These are phyloP conservation scores for Mycena rosella DNA, from an alignment of 768 basidiomycete genomes.

Conservation along the genomic window DNA sequence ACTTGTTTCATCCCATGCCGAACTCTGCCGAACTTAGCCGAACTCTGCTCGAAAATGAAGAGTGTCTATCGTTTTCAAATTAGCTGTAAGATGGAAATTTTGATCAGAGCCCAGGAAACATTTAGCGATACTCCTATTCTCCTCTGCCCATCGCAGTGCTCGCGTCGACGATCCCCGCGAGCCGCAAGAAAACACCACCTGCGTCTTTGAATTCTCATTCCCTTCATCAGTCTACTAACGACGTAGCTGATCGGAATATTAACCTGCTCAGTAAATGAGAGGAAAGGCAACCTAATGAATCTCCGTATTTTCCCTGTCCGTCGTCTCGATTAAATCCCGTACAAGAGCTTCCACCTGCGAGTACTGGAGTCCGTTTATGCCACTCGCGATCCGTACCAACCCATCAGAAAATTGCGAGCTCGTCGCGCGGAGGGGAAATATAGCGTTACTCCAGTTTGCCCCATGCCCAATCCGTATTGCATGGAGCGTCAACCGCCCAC, in stretches of 20 bases:
- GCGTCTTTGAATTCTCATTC: slow-evolving; percentile 8
- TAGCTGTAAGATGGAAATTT: too few species aligned
- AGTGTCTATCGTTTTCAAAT: too few species aligned
- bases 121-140: too few species aligned
- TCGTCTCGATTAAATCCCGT: slow-evolving; percentile 18
- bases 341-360: slow-evolving; percentile 17
- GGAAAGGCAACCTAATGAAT: slow-evolving; percentile 12
- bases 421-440: slow-evolving; percentile 17
- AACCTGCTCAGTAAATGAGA: slow-evolving; percentile 2
- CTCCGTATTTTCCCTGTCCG: slow-evolving; percentile 21
- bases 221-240: slow-evolving; percentile 4
- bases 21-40: too few species aligned
- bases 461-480: slow-evolving; percentile 18
- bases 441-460: slow-evolving; percentile 6
- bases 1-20: too few species aligned
- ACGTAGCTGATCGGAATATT: slow-evolving; percentile 10
- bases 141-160: slow-evolving; percentile 2
- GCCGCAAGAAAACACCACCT: background rate
- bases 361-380: background rate
- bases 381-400: slow-evolving; percentile 3
- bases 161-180: background rate
- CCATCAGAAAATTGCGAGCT: slow-evolving; percentile 14
- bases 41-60: too few species aligned
- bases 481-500: slow-evolving; percentile 18
- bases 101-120: too few species aligned